Percentiles rank a stretch among this genome's conserved stretches.
These are phyloP conservation scores for Cryphonectria carpinicola DNA, from an alignment of 2,329 filamentous ascomycete species.

Conservation along the genomic window DNA sequence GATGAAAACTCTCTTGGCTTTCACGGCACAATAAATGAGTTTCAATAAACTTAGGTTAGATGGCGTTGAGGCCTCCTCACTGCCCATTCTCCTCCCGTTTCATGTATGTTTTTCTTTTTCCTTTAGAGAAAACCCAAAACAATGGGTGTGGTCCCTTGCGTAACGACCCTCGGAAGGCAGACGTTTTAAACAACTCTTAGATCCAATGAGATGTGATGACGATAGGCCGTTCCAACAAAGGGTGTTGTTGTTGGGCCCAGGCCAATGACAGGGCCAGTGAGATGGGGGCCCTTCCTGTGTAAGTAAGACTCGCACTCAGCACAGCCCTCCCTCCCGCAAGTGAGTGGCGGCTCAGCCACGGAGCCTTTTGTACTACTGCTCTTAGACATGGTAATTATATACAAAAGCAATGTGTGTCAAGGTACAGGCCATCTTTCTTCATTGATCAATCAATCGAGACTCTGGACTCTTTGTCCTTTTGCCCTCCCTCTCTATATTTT, in stretches of 20 bases:
- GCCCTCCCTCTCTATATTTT: background rate
- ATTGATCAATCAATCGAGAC: background rate
- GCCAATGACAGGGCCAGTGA: background rate
- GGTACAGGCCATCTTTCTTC: background rate
- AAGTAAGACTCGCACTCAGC: background rate
- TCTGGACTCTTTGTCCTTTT: background rate
- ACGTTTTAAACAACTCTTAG: background rate
- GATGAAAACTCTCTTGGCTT: background rate
- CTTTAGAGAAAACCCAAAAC: background rate
- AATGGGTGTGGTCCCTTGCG: background rate
- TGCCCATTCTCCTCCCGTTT: background rate
- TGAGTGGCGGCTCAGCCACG: slow-evolving; percentile 1
- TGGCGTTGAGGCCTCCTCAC: background rate
- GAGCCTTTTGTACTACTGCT: background rate
- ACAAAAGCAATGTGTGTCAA: background rate
- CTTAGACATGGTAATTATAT: background rate
- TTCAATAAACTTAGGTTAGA: background rate
- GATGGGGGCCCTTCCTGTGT: background rate
- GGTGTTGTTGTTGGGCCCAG: background rate
- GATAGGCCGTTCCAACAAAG: background rate
- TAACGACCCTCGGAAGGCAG: background rate
- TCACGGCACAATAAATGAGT: background rate
- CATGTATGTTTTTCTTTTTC: background rate
- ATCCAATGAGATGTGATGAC: background rate
- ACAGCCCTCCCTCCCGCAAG: background rate